A percentile compares a stretch with the other conserved stretches of the same genome.
Evolutionary conservation across 192 early-diverging fungal species (phyloP).

Genomic region (Lobosporangium transversale): DNA sequence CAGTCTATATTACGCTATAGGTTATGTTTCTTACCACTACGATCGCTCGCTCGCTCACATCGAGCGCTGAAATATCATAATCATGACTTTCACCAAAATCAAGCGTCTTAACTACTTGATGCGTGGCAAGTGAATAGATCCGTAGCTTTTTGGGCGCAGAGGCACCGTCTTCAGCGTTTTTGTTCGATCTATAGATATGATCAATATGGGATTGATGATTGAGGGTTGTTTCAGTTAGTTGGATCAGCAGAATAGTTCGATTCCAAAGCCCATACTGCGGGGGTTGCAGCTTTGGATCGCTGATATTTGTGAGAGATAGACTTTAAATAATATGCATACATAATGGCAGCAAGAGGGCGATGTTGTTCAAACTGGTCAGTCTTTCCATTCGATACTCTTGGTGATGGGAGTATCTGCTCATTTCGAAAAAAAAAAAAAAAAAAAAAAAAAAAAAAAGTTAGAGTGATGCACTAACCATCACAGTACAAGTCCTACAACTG

Average conservation of each 20-base stretch:
- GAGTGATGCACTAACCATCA: too few relatives aligned
- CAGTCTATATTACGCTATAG: too few relatives aligned
- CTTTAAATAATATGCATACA: constrained; percentile 45
- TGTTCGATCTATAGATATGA: constrained; percentile 20
- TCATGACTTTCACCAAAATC: constrained; percentile 57
- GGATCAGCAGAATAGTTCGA: too few relatives aligned
- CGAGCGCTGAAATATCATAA: constrained; percentile 57
- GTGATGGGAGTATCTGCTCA: constrained; percentile 42
- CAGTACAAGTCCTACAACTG: too few relatives aligned
- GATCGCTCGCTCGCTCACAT: constrained; percentile 67
- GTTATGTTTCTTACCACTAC: constrained; percentile 74
- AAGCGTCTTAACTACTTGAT: constrained; percentile 58
- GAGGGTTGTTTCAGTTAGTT: too few relatives aligned
- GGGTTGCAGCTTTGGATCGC: too few relatives aligned
- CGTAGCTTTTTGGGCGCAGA: constrained; percentile 34
- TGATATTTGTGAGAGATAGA: too few relatives aligned
- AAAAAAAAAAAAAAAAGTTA: not conserved
- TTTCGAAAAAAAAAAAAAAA: not conserved
- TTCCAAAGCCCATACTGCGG: too few relatives aligned
- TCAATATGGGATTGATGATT: too few relatives aligned
- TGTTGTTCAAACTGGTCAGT: constrained; percentile 43
- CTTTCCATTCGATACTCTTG: constrained; percentile 40
- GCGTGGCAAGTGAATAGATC: constrained; percentile 69
- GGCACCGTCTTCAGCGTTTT: constrained; percentile 7
- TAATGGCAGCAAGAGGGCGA: constrained; percentile 60